Conservation (phyloP, 495 filamentous ascomycete genomes). For the Xylaria nigripes region DNA sequence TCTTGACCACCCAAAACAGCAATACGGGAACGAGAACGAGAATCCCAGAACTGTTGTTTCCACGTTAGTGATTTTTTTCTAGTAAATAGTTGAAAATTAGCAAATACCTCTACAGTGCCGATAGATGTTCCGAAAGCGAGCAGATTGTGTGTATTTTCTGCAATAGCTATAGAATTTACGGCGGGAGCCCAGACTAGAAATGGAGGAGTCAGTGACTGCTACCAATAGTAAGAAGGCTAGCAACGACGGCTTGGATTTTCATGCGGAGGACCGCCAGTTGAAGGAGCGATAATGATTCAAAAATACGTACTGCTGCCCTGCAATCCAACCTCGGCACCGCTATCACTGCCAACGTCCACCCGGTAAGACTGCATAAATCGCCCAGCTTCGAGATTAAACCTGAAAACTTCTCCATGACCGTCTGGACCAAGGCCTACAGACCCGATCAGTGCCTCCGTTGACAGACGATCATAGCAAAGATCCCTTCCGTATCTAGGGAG, state of each 20-base stretch:
- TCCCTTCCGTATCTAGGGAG: conserved; percentile 90
- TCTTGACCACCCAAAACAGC: conserved; percentile 59
- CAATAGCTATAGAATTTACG: conserved; percentile 85
- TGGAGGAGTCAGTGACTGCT: neutral
- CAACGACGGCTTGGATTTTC: neutral
- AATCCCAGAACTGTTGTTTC: conserved; percentile 64
- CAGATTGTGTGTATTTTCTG: conserved; percentile 83
- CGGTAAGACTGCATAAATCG: conserved; percentile 75
- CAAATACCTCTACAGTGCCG: conserved; percentile 68
- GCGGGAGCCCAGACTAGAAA: conserved; percentile 54
- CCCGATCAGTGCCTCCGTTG: conserved; percentile 79
- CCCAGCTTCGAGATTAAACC: conserved; percentile 83
- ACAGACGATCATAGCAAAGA: conserved; percentile 73
- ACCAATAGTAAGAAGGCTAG: neutral
- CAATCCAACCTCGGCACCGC: conserved; percentile 58
- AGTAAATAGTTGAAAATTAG: neutral
- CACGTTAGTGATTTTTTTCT: neutral
- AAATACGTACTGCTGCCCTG: conserved; percentile 56
- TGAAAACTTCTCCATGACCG: conserved; percentile 79
- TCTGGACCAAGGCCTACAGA: conserved; percentile 79
- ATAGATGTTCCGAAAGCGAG: conserved; percentile 90
- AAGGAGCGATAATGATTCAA: neutral
- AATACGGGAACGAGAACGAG: conserved; percentile 71
- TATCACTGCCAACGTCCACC: conserved; percentile 79
- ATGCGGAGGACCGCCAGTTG: neutral